These are phyloP conservation scores for Leccinum broughii DNA, from an alignment of 768 basidiomycete genomes.

Conservation along the genomic window DNA sequence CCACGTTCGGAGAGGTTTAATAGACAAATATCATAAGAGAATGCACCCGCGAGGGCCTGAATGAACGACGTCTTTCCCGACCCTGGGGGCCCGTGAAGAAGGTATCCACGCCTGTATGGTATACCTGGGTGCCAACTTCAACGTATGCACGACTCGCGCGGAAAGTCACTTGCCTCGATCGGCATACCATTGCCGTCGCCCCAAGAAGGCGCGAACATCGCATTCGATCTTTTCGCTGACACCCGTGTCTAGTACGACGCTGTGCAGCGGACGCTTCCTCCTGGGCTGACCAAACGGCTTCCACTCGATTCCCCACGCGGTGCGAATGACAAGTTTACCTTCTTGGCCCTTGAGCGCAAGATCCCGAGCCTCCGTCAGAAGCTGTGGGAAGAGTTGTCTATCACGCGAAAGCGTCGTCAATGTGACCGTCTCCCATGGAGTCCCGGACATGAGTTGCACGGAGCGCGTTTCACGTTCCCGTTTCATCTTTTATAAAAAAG, in stretches of 20 bases:
- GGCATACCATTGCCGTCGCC: constrained; percentile 89
- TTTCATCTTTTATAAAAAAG: constrained; percentile 61
- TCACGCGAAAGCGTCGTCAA: constrained; percentile 91
- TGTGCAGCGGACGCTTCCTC: constrained; percentile 79
- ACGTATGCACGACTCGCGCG: neutral
- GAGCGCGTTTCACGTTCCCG: constrained; percentile 92
- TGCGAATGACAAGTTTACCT: constrained; percentile 94
- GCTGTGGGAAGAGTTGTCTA: constrained; percentile 70
- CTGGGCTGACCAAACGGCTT: constrained; percentile 91
- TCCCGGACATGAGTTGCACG: constrained; percentile 87
- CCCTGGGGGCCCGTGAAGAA: constrained; percentile 94
- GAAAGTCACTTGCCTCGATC: constrained; percentile 70
- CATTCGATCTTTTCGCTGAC: constrained; percentile 81
- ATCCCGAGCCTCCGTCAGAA: constrained; percentile 88
- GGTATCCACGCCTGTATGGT: constrained; percentile 94
- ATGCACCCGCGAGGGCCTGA: constrained; percentile 89
- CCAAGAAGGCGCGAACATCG: constrained; percentile 82
- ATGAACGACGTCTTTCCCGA: constrained; percentile 99
- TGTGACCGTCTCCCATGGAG: constrained; percentile 97
- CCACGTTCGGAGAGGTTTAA: constrained; percentile 96
- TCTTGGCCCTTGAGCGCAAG: constrained; percentile 84
- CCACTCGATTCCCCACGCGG: constrained; percentile 98
- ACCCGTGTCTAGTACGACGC: constrained; percentile 84
- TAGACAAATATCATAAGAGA: constrained; percentile 94
- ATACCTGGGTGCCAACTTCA: constrained; percentile 60